A percentile compares a stretch with the other conserved stretches of the same genome.
Conservation (phyloP, 2,329 filamentous ascomycete species). For the Calcarisporium arbuscula region DNA sequence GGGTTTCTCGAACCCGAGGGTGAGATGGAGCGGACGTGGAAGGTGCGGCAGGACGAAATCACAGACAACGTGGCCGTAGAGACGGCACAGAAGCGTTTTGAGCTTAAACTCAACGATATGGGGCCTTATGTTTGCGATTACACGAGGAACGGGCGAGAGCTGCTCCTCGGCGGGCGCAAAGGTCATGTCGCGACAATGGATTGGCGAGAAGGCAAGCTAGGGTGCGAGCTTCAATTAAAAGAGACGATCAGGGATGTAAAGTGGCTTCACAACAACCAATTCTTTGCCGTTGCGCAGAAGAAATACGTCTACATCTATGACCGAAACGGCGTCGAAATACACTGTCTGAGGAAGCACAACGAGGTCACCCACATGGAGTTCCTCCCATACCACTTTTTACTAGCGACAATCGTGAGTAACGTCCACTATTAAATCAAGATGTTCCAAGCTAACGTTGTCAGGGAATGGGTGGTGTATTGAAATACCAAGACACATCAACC, state of each 20-base stretch:
- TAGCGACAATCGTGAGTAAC: constrained; percentile 70
- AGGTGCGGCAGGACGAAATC: constrained; percentile 85
- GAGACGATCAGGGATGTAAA: constrained; percentile 86
- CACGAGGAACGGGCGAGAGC: constrained; percentile 77
- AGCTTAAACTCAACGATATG: constrained; percentile 72
- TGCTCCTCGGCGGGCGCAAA: constrained; percentile 82
- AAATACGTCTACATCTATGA: constrained; percentile 98
- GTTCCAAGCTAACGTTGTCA: constrained; percentile 16
- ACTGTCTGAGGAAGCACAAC: constrained; percentile 82
- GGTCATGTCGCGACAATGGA: constrained; percentile 96
- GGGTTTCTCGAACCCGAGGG: constrained; percentile 86
- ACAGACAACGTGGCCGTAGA: constrained; percentile 66
- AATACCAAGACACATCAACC: constrained; percentile 93
- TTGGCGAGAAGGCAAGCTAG: constrained; percentile 86
- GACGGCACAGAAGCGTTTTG: constrained; percentile 88
- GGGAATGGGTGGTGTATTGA: constrained; percentile 77
- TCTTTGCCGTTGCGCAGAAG: constrained; percentile 93
- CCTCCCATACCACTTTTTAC: constrained; percentile 89
- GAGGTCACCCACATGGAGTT: constrained; percentile 95
- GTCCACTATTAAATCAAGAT: background rate
- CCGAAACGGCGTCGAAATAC: constrained; percentile 80
- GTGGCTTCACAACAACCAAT: constrained; percentile 93
- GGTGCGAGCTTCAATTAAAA: constrained; percentile 82
- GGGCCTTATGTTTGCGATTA: constrained; percentile 90
- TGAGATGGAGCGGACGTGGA: constrained; percentile 87